Percentiles rank a stretch among this genome's conserved stretches.
These are phyloP conservation scores for Kwoniella shandongensis DNA, from an alignment of 768 basidiomycete species.

Conservation along the genomic window DNA sequence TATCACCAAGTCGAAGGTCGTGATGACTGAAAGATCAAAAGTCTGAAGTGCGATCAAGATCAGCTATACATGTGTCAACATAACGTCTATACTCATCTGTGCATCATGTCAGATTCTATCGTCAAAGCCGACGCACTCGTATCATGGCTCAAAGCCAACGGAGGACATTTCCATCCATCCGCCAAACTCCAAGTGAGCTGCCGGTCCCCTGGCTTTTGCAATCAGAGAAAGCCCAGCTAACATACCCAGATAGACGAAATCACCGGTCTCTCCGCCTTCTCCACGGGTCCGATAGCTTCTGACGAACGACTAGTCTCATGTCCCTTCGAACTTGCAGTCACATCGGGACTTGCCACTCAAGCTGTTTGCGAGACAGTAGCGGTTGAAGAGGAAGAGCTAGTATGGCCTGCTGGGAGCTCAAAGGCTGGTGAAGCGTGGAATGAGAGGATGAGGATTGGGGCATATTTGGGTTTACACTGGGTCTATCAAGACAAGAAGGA, in stretches of 20 bases:
- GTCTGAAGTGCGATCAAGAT: too few species aligned
- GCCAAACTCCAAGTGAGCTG: constrained; percentile 18
- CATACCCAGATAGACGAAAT: constrained; percentile 15
- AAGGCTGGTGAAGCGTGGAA: constrained; percentile 33
- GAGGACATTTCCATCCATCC: constrained; percentile 11
- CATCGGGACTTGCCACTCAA: constrained; percentile 37
- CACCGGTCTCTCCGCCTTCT: constrained; percentile 45
- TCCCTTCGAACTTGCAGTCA: constrained; percentile 52
- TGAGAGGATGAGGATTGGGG: constrained; percentile 42
- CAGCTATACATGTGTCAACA: too few species aligned
- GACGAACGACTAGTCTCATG: constrained; percentile 46
- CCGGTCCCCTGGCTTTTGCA: not conserved
- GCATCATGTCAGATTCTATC: not conserved
- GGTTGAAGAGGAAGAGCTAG: constrained; percentile 16
- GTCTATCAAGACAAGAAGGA: constrained; percentile 14
- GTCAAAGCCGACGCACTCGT: constrained; percentile 5
- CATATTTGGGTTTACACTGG: constrained; percentile 52
- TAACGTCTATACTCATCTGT: too few species aligned
- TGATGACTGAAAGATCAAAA: too few species aligned
- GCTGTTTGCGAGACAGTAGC: constrained; percentile 21
- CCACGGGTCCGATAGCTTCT: constrained; percentile 22
- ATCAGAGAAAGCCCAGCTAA: not conserved
- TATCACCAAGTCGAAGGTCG: too few species aligned
- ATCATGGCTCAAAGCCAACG: constrained; percentile 13
- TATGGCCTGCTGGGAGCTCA: constrained; percentile 19